Evolutionary conservation across 2,329 filamentous ascomycete genomes (phyloP), one percentile per base, ranked within the genome.

Genomic region (Fusarium sp.): DNA sequence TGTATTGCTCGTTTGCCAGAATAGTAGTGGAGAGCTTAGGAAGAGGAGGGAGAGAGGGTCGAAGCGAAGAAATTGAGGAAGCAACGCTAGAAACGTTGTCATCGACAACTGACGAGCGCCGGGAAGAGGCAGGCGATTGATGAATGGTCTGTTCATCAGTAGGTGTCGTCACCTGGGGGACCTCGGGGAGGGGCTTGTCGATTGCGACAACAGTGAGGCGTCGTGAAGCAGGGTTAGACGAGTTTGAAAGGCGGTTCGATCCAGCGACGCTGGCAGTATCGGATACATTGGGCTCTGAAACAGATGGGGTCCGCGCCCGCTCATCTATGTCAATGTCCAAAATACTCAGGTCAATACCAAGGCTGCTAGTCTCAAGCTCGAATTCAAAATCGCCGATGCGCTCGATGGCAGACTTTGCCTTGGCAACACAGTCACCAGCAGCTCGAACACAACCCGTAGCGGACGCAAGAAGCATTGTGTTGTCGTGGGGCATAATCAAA

Each of bases 351-450:
- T 89, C 86, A 52, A 90, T 84, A 9, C 84, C 86, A 28, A 92
- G 79, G 31, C 83, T 79, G 67, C 75, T 79, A 18, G 80, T 81
- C 70, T 91, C 88, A 56, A 92, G 84, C 77, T 97, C 93, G 70
- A 94, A 89, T 78, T 97, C 94, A 70, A 97, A 97, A 78, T 97
- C 94, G 20, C 94, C 94, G 67, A 96, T 93, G 64, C 91, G 87
- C 79, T 97, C 94, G 60, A 99, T 91, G 44, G 97, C 89, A 76
- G 88, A 86, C 74, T 93, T 93, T 12, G 94, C 91, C 80, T 94
- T 95, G 8, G 92, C 90, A 20, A 97, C 92, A 78, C 95, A 97
- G 72, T 97, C 94, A 40, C 95, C 95, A 44, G 94, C 94, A 23
- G 93, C 92, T 71, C 93, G 91, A 28, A 99, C 94, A 76, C 94